Base-by-base conservation (phyloP, 768 basidiomycete species). In the Russula griseocarnosa region DNA sequence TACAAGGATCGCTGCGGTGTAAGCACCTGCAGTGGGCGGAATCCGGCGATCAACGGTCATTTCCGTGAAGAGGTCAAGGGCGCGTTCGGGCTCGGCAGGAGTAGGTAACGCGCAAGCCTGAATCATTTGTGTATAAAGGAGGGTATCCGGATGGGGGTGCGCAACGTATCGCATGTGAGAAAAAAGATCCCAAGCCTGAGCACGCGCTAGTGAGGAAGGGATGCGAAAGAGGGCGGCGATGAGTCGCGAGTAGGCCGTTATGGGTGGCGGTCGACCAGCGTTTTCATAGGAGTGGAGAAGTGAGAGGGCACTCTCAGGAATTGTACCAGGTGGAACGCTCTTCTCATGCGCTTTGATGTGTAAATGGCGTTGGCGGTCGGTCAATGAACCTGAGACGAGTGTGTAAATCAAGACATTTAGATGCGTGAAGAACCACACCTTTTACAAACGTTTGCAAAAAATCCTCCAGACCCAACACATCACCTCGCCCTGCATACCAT, bases 131-230 rank as follows among this genome's bases (percentile, higher is more conserved):
- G 86, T 82, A 75, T 93, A 98, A 8, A 95, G 78, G 26, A 79
- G 74, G 16, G 78, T 78, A 66, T 89, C 85, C 0, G 95, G 94
- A 4, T 77, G 76, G 0, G 93, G 86, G 72, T 98, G 94, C 1
- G 96, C 92, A 16, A 92, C 90, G 65, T 97, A 94, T 52, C 96
- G 91, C 91, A 97, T 95, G 74, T 99, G 96, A 2, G 90, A 79
- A 73, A 92, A 98, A 46, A 98, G 82, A 71, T 98, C 92, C 92
- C 93, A 97, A 3, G 91, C 95, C 65, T 92, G 87, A 0, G 90
- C 88, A 36, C 82, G 83, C 2, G 83, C 83, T 1, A 73, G 42
- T 70, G 74, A 66, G 13, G 76, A 74, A 9, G 76, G 78, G 30
- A 78, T 76, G 49, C 78, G 77, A 69, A 83, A 83, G 38, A 86